Percentiles rank a stretch among this genome's conserved stretches.
Evolutionary conservation across 352 stramenopile species (phyloP).

Genomic region (Pythium periplocum): DNA sequence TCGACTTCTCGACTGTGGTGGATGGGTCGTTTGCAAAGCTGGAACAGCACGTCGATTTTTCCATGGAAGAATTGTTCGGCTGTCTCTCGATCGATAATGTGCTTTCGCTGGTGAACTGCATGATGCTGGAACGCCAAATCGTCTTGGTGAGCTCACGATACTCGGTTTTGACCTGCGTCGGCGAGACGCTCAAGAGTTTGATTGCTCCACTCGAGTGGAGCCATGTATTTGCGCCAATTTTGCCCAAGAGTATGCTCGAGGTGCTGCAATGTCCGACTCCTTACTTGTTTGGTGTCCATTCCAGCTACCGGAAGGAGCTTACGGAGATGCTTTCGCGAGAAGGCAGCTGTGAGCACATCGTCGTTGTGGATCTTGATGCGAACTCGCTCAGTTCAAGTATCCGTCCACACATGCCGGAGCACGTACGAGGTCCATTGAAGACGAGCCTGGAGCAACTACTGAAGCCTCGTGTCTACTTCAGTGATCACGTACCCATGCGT

Average conservation of each 20-base stretch:
- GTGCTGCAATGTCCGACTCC: conserved; percentile 81
- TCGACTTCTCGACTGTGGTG: conserved; percentile 45
- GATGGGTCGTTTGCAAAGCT: conserved; percentile 40
- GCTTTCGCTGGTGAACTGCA: conserved; percentile 56
- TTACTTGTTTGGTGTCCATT: conserved; percentile 83
- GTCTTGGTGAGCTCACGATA: conserved; percentile 76
- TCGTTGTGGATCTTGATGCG: conserved; percentile 66
- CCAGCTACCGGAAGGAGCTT: conserved; percentile 60
- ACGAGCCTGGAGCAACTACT: conserved; percentile 54
- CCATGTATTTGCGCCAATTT: conserved; percentile 80
- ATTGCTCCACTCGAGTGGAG: conserved; percentile 79
- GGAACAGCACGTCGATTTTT: conserved; percentile 67
- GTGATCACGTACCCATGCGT: conserved; percentile 70
- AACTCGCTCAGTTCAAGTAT: conserved; percentile 46
- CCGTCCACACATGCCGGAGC: conserved; percentile 37
- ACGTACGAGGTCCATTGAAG: conserved; percentile 34
- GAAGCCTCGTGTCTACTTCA: conserved; percentile 73
- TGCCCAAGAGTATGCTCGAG: conserved; percentile 78
- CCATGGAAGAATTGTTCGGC: conserved; percentile 78
- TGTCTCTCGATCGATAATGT: conserved; percentile 73
- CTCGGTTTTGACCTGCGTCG: conserved; percentile 74
- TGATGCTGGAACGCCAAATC: conserved; percentile 74
- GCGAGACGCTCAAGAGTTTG: conserved; percentile 74
- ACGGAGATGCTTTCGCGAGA: conserved; percentile 68
- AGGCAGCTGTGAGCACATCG: conserved; percentile 66